phyloP scores from a whole-genome alignment of 352 stramenopile genomes.

The Pythium dissotocum region DNA sequence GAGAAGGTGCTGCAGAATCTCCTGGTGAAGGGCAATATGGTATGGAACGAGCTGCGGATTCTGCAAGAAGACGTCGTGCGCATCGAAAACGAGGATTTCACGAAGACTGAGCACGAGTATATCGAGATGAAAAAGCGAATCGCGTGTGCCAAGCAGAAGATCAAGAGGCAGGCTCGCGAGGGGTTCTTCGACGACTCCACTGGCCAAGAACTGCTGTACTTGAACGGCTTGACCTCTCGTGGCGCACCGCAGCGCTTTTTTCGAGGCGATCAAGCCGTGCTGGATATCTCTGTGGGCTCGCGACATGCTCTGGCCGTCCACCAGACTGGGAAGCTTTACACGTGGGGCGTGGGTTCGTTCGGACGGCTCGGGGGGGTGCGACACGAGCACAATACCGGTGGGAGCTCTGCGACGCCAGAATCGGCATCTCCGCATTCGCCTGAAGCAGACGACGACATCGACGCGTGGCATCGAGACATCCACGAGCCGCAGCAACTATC shows the following conservation, averaged over 20 bases:
- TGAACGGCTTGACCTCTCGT: slow-evolving; percentile 58
- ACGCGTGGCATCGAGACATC: slow-evolving; percentile 58
- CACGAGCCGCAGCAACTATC: slow-evolving; percentile 47
- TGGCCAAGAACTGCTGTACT: slow-evolving; percentile 26
- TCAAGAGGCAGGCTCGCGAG: slow-evolving; percentile 62
- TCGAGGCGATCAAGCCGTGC: slow-evolving; percentile 52
- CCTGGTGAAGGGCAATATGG: slow-evolving; percentile 33
- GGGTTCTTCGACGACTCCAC: slow-evolving; percentile 21
- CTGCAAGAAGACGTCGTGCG: slow-evolving; percentile 47
- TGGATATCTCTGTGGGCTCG: slow-evolving; percentile 62
- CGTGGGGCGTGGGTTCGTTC: slow-evolving; percentile 75
- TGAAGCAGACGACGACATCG: slow-evolving; percentile 29
- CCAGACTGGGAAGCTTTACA: slow-evolving; percentile 61
- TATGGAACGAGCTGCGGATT: slow-evolving; percentile 53
- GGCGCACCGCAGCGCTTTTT: slow-evolving; percentile 45
- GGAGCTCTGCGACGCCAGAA: neutral
- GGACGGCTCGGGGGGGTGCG: slow-evolving; percentile 47
- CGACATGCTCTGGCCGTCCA: slow-evolving; percentile 69
- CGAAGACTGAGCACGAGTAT: slow-evolving; percentile 47
- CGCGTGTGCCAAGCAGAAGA: slow-evolving; percentile 45
- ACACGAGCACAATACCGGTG: neutral
- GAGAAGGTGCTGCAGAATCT: slow-evolving; percentile 41
- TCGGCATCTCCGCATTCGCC: slow-evolving; percentile 12
- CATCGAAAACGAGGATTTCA: slow-evolving; percentile 40
- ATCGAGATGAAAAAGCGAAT: slow-evolving; percentile 66